Base-by-base conservation (phyloP, 73 alveolate species). In the Tetrahymena borealis region DNA sequence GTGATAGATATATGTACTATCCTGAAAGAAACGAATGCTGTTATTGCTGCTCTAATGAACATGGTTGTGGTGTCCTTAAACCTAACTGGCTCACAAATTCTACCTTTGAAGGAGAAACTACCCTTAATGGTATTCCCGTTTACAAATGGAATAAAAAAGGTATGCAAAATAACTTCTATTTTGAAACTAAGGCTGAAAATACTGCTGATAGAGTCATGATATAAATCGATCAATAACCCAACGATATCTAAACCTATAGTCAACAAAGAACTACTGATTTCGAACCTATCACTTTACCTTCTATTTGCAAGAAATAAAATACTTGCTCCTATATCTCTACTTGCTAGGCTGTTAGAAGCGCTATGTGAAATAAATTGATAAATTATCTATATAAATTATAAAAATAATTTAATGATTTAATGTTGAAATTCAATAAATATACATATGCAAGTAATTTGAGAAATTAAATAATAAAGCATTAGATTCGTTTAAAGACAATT, bases 21-120 rank as follows among this genome's bases (percentile, higher is more conserved):
- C 96, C 97, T 35, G 94, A 93, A 20, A 32, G 39, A 8, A 35
- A 90, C 33, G 96, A 95, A 8, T 95, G 97, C 90, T 95, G 97
- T 79, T 93, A 39, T 41, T 95, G 97, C 93, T 95, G 97, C 40
- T 37, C 78, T 9, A 90, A 91, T 32, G 94, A 93, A 90, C 97
- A 95, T 90, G 97, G 97, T 37, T 95, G 97, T 37, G 96, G 96
- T 78, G 78, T 93, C 90, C 95, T 95, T 91, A 90, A 91, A 39
- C 94, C 93, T n/a, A 78, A 43, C 40, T 95, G 97, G 97, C 41
- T 90, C 35, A 20, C 24, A 20, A 93, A 93, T 38, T 95, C 96
- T 13, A 60, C 20, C 4, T 95, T 90, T 90, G 90, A 60, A 32
- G 95, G 96, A 16, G 94, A 39, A 18, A 78, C 77, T 0, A 31